Percentiles rank a stretch among this genome's conserved stretches.
Conservation (phyloP, 2,329 filamentous ascomycete genomes). For the Hypoxylon rubiginosum region DNA sequence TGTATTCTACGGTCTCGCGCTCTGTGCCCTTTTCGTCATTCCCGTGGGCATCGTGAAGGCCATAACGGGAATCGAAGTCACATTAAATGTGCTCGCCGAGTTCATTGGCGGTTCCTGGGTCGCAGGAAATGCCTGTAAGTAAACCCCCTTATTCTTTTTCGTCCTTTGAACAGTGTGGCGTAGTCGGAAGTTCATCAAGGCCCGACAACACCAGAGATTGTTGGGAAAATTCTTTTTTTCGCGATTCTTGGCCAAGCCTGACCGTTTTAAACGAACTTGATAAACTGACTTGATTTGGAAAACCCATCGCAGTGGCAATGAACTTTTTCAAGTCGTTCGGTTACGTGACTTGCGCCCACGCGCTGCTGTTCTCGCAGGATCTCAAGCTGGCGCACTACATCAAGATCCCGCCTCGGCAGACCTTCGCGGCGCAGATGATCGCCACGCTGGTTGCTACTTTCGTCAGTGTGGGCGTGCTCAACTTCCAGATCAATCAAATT, state of each 20-base stretch:
- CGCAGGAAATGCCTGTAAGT: constrained; percentile 59
- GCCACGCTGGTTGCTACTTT: constrained; percentile 68
- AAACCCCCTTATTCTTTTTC: neutral
- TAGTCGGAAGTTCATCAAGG: constrained; percentile 9
- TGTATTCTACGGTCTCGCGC: constrained; percentile 64
- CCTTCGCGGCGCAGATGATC: constrained; percentile 70
- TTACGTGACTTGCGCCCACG: constrained; percentile 56
- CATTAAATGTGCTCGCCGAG: constrained; percentile 66
- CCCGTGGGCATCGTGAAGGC: constrained; percentile 67
- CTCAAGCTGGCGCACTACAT: constrained; percentile 67
- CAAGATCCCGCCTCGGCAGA: constrained; percentile 72
- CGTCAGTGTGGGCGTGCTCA: constrained; percentile 62
- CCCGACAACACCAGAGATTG: neutral
- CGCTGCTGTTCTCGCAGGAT: constrained; percentile 51
- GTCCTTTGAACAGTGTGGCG: neutral
- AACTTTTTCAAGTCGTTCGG: constrained; percentile 69
- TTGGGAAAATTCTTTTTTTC: neutral
- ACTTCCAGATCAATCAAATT: constrained; percentile 59
- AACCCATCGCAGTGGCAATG: constrained; percentile 57
- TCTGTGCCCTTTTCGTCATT: constrained; percentile 65
- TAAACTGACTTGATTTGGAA: constrained; percentile 2
- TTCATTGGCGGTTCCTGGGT: constrained; percentile 66
- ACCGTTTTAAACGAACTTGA: neutral
- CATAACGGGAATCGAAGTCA: constrained; percentile 66
- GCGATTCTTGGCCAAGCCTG: neutral